These are phyloP conservation scores for Isatis tinctoria DNA, from an alignment of 345 rosid species.

Conservation along the genomic window DNA sequence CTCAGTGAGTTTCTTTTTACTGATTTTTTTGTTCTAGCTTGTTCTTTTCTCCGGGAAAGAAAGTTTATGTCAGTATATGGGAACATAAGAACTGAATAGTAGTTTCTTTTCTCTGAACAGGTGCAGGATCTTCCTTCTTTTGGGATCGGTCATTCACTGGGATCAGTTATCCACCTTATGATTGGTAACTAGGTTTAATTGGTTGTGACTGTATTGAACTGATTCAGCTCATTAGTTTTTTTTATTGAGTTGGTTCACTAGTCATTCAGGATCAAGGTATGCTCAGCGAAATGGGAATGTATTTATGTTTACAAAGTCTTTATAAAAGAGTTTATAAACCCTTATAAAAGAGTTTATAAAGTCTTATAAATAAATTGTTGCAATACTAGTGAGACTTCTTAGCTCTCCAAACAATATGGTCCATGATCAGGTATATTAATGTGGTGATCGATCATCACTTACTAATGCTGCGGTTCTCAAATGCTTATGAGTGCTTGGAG, in stretches of 20 bases:
- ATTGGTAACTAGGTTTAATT: conserved; percentile 51
- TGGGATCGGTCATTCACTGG: conserved; percentile 95
- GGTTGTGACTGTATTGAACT: conserved; percentile 3
- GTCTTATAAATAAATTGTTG: too few species aligned
- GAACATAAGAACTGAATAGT: neutral
- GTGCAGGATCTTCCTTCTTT: conserved; percentile 86
- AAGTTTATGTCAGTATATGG: neutral
- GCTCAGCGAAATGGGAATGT: conserved; percentile 91
- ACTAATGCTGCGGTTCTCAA: neutral
- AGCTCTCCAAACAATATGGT: conserved; percentile 60
- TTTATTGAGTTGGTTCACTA: neutral
- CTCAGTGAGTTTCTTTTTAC: conserved; percentile 44
- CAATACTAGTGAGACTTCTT: conserved; percentile 75
- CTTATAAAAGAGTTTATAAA: too few species aligned
- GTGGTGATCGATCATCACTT: neutral
- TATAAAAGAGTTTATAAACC: too few species aligned
- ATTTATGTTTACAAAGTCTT: conserved; percentile 34
- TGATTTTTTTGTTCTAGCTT: neutral
- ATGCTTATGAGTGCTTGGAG: neutral
- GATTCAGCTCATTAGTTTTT: conserved; percentile 8
- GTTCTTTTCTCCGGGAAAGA: neutral
- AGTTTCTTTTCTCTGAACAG: conserved; percentile 29
- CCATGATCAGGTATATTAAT: conserved; percentile 62
- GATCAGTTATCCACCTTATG: conserved; percentile 91
- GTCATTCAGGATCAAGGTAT: conserved; percentile 69